Percentiles rank a stretch among this genome's conserved stretches.
Conservation (phyloP, 257 asterid species). For the Ilex asprella region DNA sequence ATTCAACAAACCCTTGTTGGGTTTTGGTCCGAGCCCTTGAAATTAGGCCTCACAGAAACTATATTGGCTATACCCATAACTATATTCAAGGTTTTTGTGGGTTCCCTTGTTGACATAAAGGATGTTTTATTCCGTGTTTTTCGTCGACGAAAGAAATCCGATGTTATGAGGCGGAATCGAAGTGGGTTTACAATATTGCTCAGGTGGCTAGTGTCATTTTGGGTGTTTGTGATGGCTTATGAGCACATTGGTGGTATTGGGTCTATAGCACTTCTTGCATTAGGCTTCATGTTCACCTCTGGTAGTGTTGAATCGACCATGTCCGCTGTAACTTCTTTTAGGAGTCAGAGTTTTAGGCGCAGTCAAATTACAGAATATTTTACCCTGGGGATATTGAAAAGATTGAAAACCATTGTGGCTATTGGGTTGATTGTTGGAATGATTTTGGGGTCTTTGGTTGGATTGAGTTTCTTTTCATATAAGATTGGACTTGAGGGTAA, state of each 20-base stretch:
- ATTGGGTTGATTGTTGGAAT: slow-evolving; percentile 77
- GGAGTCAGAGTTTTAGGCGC: slow-evolving; percentile 77
- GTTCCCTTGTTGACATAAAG: slow-evolving; percentile 72
- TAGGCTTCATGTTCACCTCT: slow-evolving; percentile 65
- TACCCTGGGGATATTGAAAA: slow-evolving; percentile 55
- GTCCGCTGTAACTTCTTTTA: slow-evolving; percentile 58
- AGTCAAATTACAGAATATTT: slow-evolving; percentile 58
- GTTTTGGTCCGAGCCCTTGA: slow-evolving; percentile 85
- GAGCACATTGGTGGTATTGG: slow-evolving; percentile 66
- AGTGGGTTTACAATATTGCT: slow-evolving; percentile 65
- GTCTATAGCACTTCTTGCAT: slow-evolving; percentile 50
- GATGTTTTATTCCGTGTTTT: slow-evolving; percentile 35
- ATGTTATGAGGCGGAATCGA: slow-evolving; percentile 33
- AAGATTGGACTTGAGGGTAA: slow-evolving; percentile 88
- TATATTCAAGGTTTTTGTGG: slow-evolving; percentile 59
- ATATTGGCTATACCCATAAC: slow-evolving; percentile 79
- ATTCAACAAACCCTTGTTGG: slow-evolving; percentile 77
- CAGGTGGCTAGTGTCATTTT: slow-evolving; percentile 83
- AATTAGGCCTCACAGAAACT: slow-evolving; percentile 88
- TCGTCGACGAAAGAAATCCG: slow-evolving; percentile 38
- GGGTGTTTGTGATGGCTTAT: slow-evolving; percentile 76
- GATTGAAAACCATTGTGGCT: slow-evolving; percentile 80
- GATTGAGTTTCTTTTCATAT: slow-evolving; percentile 72
- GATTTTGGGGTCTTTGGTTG: slow-evolving; percentile 66
- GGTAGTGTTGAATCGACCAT: slow-evolving; percentile 65